Evolutionary conservation across 2,329 filamentous ascomycete species (phyloP).

Genomic region (Botrytis medusae): DNA sequence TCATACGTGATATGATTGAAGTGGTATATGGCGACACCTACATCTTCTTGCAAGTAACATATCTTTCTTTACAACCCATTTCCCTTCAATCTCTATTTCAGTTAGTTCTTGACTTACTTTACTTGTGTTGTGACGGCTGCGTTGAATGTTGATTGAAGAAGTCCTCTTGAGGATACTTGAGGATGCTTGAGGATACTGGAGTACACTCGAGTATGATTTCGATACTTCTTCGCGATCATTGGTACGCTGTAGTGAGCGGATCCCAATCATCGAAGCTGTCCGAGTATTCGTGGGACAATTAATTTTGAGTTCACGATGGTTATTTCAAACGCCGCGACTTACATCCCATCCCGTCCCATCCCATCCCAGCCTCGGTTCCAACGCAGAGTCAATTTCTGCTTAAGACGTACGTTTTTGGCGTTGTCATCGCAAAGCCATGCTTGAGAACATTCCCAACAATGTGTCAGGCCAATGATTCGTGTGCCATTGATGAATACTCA

Average conservation of each 20-base stretch:
- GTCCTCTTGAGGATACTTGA: background rate
- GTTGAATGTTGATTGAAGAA: background rate
- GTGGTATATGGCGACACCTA: background rate
- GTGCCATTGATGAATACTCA: background rate
- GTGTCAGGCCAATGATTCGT: background rate
- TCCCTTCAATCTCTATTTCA: no score
- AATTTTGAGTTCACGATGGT: background rate
- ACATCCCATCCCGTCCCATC: background rate
- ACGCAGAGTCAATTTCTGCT: background rate
- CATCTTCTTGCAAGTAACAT: background rate
- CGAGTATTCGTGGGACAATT: background rate
- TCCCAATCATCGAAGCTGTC: background rate
- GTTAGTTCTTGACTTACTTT: background rate
- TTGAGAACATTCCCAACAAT: background rate
- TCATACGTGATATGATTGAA: constrained; percentile 9
- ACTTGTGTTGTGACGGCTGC: background rate
- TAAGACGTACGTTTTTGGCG: background rate
- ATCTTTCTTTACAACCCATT: background rate
- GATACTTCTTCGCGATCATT: background rate
- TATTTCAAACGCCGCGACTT: background rate
- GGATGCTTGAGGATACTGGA: background rate
- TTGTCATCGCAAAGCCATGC: background rate
- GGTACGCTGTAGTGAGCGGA: background rate
- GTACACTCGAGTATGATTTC: background rate
- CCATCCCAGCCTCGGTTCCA: background rate